These are phyloP conservation scores for Phytophthora lateralis DNA, from an alignment of 352 stramenopile genomes.

Conservation along the genomic window DNA sequence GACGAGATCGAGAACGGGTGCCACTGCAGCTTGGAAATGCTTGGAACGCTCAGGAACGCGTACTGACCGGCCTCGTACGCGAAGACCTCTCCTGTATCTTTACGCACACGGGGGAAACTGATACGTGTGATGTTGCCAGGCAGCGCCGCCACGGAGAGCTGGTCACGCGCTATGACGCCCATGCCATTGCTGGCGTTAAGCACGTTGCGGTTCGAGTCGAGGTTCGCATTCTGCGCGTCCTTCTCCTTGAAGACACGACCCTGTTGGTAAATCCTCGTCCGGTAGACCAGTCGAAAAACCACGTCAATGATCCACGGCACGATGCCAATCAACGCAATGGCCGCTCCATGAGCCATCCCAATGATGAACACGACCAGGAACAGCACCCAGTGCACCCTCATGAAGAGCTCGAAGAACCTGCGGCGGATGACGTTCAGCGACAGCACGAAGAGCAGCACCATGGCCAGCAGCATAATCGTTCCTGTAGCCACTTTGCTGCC, in stretches of 20 bases:
- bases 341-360: slow-evolving; percentile 37
- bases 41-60: slow-evolving; percentile 74
- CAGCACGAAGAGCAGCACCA: slow-evolving; percentile 33
- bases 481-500: slow-evolving; percentile 14
- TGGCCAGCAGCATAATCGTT: slow-evolving; percentile 24
- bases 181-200: slow-evolving; percentile 8
- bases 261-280: slow-evolving; percentile 18
- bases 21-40: slow-evolving; percentile 69
- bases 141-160: slow-evolving; percentile 16
- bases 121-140: slow-evolving; percentile 35
- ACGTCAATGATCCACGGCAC: slow-evolving; percentile 39
- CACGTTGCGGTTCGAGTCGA: slow-evolving; percentile 9
- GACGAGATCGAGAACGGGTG: slow-evolving; percentile 88
- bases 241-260: slow-evolving; percentile 23
- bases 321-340: slow-evolving; percentile 35
- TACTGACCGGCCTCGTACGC: slow-evolving; percentile 55
- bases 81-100: slow-evolving; percentile 36
- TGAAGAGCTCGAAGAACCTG: slow-evolving; percentile 54
- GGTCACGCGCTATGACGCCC: slow-evolving; percentile 24
- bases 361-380: slow-evolving; percentile 44
- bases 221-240: background rate
- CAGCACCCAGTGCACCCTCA: slow-evolving; percentile 45
- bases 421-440: slow-evolving; percentile 43
- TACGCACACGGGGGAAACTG: slow-evolving; percentile 35
- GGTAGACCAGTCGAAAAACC: slow-evolving; percentile 34